Conservation (phyloP, 1,284 basidiomycete genomes). For the Sanghuangporus weigelae region DNA sequence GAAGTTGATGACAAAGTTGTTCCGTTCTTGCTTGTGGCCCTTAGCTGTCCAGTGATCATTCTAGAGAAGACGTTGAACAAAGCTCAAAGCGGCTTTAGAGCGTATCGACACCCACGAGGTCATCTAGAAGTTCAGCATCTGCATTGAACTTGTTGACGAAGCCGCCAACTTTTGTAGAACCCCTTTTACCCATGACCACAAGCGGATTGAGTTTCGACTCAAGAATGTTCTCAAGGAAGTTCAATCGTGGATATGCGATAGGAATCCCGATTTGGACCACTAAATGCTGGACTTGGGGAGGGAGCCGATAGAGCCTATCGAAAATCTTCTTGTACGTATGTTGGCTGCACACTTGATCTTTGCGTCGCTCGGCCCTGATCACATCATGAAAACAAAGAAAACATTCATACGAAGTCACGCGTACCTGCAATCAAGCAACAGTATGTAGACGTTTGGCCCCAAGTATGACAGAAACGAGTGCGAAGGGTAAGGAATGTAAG, state of each 20-base stretch:
- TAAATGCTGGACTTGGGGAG: conserved; percentile 70
- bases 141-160: conserved; percentile 92
- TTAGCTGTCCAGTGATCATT: conserved; percentile 90
- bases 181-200: conserved; percentile 61
- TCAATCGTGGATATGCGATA: conserved; percentile 90
- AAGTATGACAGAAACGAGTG: conserved; percentile 77
- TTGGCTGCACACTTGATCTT: conserved; percentile 72
- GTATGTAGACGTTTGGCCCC: conserved; percentile 65
- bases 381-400: neutral
- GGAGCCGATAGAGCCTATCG: conserved; percentile 50
- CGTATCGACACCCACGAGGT: conserved; percentile 51
- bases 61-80: conserved; percentile 31
- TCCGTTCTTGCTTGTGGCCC: conserved; percentile 85
- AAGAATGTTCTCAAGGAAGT: conserved; percentile 76
- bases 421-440: conserved; percentile 83
- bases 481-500: conserved; percentile 73
- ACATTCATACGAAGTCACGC: conserved; percentile 21
- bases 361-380: conserved; percentile 79
- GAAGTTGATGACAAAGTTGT: conserved; percentile 79
- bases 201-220: conserved; percentile 82
- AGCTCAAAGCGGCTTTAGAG: neutral
- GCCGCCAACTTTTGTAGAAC: conserved; percentile 62
- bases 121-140: conserved; percentile 87
- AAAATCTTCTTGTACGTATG: conserved; percentile 73
- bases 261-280: conserved; percentile 76